Evolutionary conservation across 2,329 filamentous ascomycete genomes (phyloP).

Genomic region (Talaromyces sp.): DNA sequence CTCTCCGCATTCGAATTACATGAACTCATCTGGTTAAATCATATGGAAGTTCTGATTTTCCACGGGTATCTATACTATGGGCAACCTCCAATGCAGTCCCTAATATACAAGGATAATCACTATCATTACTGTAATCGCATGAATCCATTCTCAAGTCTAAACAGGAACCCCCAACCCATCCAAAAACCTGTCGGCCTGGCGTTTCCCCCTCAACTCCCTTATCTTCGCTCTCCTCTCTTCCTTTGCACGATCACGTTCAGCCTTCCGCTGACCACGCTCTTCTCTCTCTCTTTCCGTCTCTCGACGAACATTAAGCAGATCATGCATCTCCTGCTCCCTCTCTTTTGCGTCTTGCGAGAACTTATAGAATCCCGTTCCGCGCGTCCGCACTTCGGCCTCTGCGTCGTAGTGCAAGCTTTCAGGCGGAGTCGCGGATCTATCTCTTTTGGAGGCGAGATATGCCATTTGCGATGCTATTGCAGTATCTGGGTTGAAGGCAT

Average conservation of each 20-base stretch:
- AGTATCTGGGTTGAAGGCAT: conserved; percentile 75
- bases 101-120: not conserved
- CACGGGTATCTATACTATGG: no score
- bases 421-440: conserved; percentile 74
- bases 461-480: conserved; percentile 64
- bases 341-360: conserved; percentile 72
- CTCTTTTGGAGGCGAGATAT: conserved; percentile 68
- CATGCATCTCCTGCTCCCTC: conserved; percentile 68
- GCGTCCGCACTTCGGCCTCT: conserved; percentile 72
- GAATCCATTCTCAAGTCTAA: not conserved
- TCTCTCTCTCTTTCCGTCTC: conserved; percentile 62
- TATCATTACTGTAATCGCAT: not conserved
- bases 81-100: not conserved
- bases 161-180: conserved; percentile 47
- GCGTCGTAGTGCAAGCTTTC: conserved; percentile 81
- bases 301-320: conserved; percentile 60
- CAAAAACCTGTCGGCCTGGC: conserved; percentile 68
- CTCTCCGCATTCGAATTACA: not conserved
- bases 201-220: conserved; percentile 54
- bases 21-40: not conserved
- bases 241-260: conserved; percentile 57
- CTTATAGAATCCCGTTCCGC: conserved; percentile 86
- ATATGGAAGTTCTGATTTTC: not conserved
- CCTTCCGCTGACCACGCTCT: conserved; percentile 53
- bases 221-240: conserved; percentile 52